Evolutionary conservation across 2,329 filamentous ascomycete species (phyloP), one percentile per base, ranked within the genome.

Genomic region (Pseudogymnoascus sp.): DNA sequence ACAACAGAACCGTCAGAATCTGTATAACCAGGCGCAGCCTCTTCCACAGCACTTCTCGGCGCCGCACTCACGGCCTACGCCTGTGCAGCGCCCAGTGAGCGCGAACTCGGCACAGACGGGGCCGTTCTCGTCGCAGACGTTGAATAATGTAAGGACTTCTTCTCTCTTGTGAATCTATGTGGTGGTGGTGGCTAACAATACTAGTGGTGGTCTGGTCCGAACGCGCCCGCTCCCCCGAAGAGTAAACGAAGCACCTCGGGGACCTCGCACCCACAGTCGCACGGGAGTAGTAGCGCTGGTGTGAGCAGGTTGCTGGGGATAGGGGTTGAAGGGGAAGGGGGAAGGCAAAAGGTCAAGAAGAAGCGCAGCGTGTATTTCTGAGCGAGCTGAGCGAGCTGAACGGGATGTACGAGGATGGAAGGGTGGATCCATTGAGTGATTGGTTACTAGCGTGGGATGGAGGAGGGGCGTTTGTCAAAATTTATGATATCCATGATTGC

Each of bases 81-180:
- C 67, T 8, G 61, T 67, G 7, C 65, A 66, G 38, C 64, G 70
- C 60, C 70, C 70, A 2, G 30, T 63, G 11, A 71, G 69, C 61
- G 69, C 69, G 7, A 43, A 35, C 16, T 28, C 47, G 38, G 37
- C 36, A n/a, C 25, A 38, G 47, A 57, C 39, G 20, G 50, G 47
- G 8, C 63, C 61, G 3, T 57, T 59, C 6, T 39, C 57, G 14
- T 61, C 33, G 14, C 57, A 62, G n/a, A 63, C 59, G 6, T 4
- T 65, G 12, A 62, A 63, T 39, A 58, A 41, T 33, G 57, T 58
- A 58, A 58, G 57, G 28, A 11, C 5, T 4, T 33, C 28, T 20
- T 20, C 8, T 20, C 33, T 33, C 1, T 18, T 20, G 3, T 30
- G 47, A 54, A 4, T 14, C n/a, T 20, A 33, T 6, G 28, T 33